Base-by-base conservation (phyloP, 1,139 yeast species). In the Geotrichum klebahnii region DNA sequence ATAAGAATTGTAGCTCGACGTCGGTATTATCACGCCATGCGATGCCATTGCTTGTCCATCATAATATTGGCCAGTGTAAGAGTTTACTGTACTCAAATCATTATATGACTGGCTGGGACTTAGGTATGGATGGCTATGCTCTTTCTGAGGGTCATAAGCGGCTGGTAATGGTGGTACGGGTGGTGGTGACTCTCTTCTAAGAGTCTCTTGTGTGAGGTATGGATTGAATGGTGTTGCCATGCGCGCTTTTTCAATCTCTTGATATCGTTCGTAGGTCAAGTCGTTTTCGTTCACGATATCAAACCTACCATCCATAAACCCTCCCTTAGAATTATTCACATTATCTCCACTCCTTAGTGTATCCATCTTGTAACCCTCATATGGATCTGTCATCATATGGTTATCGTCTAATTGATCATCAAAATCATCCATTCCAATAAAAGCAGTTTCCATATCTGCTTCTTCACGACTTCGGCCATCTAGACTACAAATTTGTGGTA, bases 271-370 rank as follows among this genome's bases (percentile, higher is more conserved):
- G 46, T 57, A 65, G 46, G 60, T 61, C 44, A 66, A 54, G 37
- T 65, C 64, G 22, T 54, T 48, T 19, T 64, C 68, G 5, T 54
- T 55, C 4, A 66, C 62, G 29, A 65, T 46, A 44, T 65, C 68
- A 46, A 63, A 65, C 37, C 57, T 32, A 6, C 42, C 44, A 38
- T 55, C 48, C 51, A 48, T 40, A 14, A 52, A 47, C 10, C 48
- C 44, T 12, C 44, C 51, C 9, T 37, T 37, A 4, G 44, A 36
- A 22, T 45, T 45, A 20, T 35, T 29, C 23, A 44, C 46, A 19
- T 38, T 52, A 16, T 39, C 39, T 3, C 44, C 53, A 5, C 24
- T 17, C 5, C 24, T 3, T 14, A 31, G 33, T 9, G 32, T 19
- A 10, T 38, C 48, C 48, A 45, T 38, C 33, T 38, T 40, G 19